Evolutionary conservation across 345 rosid genomes (phyloP).

Genomic region (Zanthoxylum bungeanum): DNA sequence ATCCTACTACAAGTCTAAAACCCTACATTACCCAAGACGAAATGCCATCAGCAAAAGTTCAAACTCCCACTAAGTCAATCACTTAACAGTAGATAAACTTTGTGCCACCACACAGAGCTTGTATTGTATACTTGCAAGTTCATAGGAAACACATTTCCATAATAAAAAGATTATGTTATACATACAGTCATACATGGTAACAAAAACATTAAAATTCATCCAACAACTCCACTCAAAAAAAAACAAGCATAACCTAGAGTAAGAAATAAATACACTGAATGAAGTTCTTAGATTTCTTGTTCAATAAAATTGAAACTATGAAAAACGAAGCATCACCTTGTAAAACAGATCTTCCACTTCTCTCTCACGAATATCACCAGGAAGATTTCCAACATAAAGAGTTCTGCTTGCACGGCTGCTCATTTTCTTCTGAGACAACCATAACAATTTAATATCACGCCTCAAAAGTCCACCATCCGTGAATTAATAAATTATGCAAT

Average conservation of each 20-base stretch:
- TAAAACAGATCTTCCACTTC: slow-evolving; percentile 98
- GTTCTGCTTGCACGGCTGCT: slow-evolving; percentile 89
- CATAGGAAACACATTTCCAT: not conserved
- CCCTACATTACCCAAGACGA: no score
- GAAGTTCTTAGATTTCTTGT: not conserved
- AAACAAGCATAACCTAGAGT: not conserved
- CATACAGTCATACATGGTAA: not conserved
- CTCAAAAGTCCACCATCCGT: not conserved
- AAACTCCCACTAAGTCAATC: not conserved
- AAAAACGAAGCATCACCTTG: slow-evolving; percentile 46
- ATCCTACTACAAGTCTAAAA: not conserved
- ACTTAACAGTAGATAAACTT: not conserved
- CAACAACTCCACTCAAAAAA: no score
- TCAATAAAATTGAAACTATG: not conserved
- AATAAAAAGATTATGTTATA: not conserved
- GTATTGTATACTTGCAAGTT: not conserved
- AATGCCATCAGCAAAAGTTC: no score
- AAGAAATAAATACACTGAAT: not conserved
- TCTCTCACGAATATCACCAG: slow-evolving; percentile 89
- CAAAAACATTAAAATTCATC: not conserved
- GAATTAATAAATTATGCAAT: not conserved
- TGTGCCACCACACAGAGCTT: not conserved
- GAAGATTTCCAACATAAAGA: slow-evolving; percentile 91
- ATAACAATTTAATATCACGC: not conserved
- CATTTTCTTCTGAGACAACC: slow-evolving; percentile 36